Conservation (phyloP, 2,329 filamentous ascomycete genomes). For the Pestalotiopsis sp. region DNA sequence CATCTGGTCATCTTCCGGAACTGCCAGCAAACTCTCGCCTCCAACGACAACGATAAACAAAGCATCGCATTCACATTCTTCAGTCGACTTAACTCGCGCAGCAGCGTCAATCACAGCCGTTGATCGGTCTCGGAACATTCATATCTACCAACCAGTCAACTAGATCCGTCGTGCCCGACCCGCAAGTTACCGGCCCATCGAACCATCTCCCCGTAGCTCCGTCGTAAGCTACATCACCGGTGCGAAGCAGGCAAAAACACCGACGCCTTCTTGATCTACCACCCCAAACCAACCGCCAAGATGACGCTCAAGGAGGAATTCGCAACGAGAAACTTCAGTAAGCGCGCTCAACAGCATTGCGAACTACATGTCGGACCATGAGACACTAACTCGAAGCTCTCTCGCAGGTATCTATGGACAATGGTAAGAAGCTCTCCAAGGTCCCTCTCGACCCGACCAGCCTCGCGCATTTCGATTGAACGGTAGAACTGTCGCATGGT, state of each 20-base stretch:
- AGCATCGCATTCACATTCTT: not conserved
- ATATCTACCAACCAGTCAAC: not conserved
- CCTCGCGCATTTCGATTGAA: not conserved
- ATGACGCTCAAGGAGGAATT: conserved; percentile 76
- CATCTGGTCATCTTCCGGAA: conserved; percentile 9
- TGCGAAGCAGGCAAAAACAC: conserved; percentile 3
- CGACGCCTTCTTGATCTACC: not conserved
- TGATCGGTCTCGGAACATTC: not conserved
- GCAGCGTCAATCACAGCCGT: not conserved
- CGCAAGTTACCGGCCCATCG: conserved; percentile 1
- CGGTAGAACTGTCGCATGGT: not conserved
- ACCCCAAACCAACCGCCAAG: conserved; percentile 37
- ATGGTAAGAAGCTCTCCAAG: conserved; percentile 62
- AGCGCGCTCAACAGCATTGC: conserved; percentile 31
- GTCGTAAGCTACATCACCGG: conserved; percentile 8
- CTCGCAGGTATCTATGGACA: conserved; percentile 72
- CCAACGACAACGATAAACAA: conserved; percentile 4
- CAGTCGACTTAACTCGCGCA: not conserved
- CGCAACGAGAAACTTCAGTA: conserved; percentile 74
- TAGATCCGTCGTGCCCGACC: not conserved
- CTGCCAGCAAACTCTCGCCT: not conserved
- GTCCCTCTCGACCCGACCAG: not conserved
- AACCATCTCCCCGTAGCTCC: not conserved
- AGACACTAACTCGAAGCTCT: conserved; percentile 33
- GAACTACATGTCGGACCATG: not conserved